phyloP scores from a whole-genome alignment of 1,284 basidiomycete species.

The Earliella scabrosa region DNA sequence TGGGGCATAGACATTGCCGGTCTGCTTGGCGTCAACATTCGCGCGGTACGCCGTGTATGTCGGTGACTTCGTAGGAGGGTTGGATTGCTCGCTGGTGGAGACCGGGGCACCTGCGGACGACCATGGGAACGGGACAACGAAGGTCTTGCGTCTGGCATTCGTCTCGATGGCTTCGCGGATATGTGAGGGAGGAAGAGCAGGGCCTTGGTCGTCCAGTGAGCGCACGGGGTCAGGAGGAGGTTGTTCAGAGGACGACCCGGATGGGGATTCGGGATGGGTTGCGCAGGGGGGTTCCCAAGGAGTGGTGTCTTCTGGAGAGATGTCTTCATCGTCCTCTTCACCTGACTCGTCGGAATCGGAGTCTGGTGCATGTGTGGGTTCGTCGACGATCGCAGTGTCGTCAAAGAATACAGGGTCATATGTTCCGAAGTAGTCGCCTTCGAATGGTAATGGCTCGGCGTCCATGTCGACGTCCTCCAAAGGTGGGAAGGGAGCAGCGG shows the following conservation, averaged over 20 bases:
- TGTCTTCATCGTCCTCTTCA: not conserved
- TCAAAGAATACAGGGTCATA: not conserved
- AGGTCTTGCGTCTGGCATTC: too few species aligned
- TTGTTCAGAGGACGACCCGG: too few species aligned
- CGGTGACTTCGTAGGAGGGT: not conserved
- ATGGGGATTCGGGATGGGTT: too few species aligned
- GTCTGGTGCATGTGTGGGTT: not conserved
- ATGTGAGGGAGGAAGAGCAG: too few species aligned
- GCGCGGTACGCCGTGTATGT: not conserved
- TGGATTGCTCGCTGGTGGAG: not conserved
- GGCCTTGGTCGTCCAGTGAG: too few species aligned
- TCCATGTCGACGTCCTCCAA: not conserved
- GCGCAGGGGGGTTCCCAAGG: too few species aligned
- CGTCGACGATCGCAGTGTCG: not conserved
- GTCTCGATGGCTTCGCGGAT: too few species aligned
- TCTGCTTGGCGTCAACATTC: too few species aligned
- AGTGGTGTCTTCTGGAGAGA: too few species aligned
- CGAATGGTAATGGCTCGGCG: not conserved
- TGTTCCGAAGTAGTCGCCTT: not conserved
- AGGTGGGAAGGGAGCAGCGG: too few species aligned
- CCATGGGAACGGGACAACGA: not conserved
- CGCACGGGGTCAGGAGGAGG: too few species aligned
- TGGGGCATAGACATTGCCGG: conserved; percentile 12
- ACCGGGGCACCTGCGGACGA: not conserved
- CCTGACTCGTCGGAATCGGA: not conserved